phyloP scores from a whole-genome alignment of 352 stramenopile genomes.

The Plasmopara muralis region DNA sequence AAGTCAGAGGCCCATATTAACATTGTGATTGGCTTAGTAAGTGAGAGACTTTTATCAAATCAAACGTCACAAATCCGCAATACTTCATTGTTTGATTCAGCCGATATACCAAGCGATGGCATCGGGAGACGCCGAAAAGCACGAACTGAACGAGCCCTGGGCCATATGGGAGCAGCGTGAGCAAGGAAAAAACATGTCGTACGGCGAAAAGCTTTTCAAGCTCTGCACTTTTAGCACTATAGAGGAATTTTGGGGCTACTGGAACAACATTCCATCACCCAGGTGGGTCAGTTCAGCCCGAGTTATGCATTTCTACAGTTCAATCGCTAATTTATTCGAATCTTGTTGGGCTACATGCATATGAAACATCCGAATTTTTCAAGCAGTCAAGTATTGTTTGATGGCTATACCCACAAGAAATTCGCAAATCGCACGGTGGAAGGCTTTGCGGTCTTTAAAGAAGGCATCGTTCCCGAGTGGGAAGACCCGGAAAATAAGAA shows the following conservation, averaged over 20 bases:
- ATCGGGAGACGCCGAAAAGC: conserved; percentile 39
- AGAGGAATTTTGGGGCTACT: conserved; percentile 89
- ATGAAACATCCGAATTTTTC: background rate
- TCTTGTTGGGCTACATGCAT: background rate
- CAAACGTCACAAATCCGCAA: too few species aligned
- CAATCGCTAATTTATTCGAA: conserved; percentile 1
- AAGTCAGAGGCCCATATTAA: too few species aligned
- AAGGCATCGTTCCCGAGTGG: conserved; percentile 86
- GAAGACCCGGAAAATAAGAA: conserved; percentile 87
- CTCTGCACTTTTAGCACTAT: conserved; percentile 82
- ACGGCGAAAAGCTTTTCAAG: conserved; percentile 84
- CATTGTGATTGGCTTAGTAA: too few species aligned
- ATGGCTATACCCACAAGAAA: conserved; percentile 85
- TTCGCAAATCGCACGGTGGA: conserved; percentile 90
- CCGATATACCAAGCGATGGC: conserved; percentile 20
- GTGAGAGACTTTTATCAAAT: too few species aligned
- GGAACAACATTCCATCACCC: conserved; percentile 88
- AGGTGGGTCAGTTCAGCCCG: conserved; percentile 30
- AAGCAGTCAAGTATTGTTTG: conserved; percentile 67
- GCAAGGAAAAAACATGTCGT: conserved; percentile 68
- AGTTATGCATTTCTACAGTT: background rate
- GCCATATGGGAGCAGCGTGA: conserved; percentile 84
- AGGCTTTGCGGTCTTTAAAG: conserved; percentile 90
- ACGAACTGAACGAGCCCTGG: conserved; percentile 80
- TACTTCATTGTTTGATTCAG: too few species aligned